These are phyloP conservation scores for Elaphomyces granulatus DNA, from an alignment of 495 filamentous ascomycete genomes.

Conservation along the genomic window DNA sequence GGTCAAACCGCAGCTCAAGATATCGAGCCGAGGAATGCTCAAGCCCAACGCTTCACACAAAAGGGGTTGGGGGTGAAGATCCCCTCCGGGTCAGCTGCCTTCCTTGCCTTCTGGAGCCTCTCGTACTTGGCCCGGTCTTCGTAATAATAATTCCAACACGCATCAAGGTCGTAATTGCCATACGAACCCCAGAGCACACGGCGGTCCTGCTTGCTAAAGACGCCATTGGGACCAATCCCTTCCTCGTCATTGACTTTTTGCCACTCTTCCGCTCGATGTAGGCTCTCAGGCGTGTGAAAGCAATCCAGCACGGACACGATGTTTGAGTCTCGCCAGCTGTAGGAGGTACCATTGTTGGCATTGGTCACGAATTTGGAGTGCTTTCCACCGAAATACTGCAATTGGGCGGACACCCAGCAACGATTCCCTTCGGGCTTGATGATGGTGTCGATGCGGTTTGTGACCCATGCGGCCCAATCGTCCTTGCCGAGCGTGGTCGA, in stretches of 20 bases:
- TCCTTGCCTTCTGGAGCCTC: conserved; percentile 11
- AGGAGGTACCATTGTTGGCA: conserved; percentile 23
- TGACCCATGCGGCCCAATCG: conserved; percentile 21
- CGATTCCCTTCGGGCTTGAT: conserved; percentile 16
- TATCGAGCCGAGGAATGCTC: too few species aligned
- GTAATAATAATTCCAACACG: conserved; percentile 21
- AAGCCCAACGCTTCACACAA: too few species aligned
- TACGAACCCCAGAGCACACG: conserved; percentile 26
- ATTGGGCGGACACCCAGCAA: conserved; percentile 22
- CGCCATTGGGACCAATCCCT: conserved; percentile 17
- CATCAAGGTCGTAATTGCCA: conserved; percentile 21
- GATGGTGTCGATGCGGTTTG: conserved; percentile 19
- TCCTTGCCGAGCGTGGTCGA: conserved; percentile 19
- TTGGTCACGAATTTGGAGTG: conserved; percentile 24
- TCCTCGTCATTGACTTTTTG: conserved; percentile 22
- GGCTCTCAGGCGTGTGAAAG: conserved; percentile 22
- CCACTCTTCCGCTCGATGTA: conserved; percentile 28
- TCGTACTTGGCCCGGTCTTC: conserved; percentile 25
- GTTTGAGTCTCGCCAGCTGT: conserved; percentile 28
- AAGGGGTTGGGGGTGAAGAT: too few species aligned
- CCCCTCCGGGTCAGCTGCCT: not conserved
- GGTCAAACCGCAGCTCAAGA: too few species aligned
- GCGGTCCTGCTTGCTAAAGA: conserved; percentile 23
- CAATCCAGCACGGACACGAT: conserved; percentile 19
- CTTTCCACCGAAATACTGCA: conserved; percentile 24